Base-by-base conservation (phyloP, 2,329 filamentous ascomycete genomes). In the Xylaria sp. region DNA sequence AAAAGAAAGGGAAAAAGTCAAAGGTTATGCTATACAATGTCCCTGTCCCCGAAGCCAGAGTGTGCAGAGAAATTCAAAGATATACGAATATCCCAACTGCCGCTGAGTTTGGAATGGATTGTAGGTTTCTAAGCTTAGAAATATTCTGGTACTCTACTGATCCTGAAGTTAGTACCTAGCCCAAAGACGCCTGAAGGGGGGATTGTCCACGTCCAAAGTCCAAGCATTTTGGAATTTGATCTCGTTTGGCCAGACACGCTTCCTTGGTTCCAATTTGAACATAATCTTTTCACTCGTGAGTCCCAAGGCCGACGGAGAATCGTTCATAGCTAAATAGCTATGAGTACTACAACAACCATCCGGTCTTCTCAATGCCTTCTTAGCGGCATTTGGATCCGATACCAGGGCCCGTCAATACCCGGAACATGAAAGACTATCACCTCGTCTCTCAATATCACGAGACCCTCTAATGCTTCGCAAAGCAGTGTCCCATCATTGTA, bases 201-300 rank as follows among this genome's bases (percentile, higher is more conserved):
- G 2, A 49, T 62, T 25, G 22, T 63, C 22, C 50, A 29, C 10
- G 17, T 62, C 20, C 25, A n/a, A 20, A 66, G 17, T 7, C 64
- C 64, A 15, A 53, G 27, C 17, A 1, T 45, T 13, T 38, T 54
- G 3, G 51, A 38, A 17, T 7, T 10, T 1, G 27, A 17, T 15
- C 1, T 25, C 25, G 1, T 15, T 1, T 66, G 64, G 58, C 58
- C 58, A 13, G n/a, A 13, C 10, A 36, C 39, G 3, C 53, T 66
- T 53, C 64, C 64, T 27, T 66, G 64, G 64, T 54, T 66, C 22
- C 20, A 31, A 5, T 66, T 66, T 27, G 45, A 36, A 9, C 5
- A 44, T 10, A 33, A 9, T 29, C 1, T 44, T 33, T 13, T 7
- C 29, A n/a, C n/a, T n/a, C n/a, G n/a, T n/a, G n/a, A n/a, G n/a